A percentile compares a stretch with the other conserved stretches of the same genome.
These are phyloP conservation scores for Neurospora africana DNA, from an alignment of 495 filamentous ascomycete genomes.

Conservation along the genomic window DNA sequence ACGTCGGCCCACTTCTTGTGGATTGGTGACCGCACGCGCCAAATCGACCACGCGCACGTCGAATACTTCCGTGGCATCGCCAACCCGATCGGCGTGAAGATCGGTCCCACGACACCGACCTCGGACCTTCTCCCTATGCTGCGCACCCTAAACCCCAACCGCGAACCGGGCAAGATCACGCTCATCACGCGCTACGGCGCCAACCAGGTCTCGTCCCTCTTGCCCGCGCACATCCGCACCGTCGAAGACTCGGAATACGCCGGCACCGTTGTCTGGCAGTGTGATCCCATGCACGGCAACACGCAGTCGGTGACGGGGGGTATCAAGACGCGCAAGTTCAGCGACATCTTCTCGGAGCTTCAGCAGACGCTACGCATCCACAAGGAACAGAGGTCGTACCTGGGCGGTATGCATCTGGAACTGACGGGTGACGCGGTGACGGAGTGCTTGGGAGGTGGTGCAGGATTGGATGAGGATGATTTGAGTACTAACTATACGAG, in stretches of 20 bases:
- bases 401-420: constrained; percentile 92
- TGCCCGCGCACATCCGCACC: constrained; percentile 75
- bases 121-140: constrained; percentile 67
- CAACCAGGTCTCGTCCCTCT: constrained; percentile 53
- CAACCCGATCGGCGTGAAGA: constrained; percentile 93
- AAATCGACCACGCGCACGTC: constrained; percentile 83
- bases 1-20: constrained; percentile 97
- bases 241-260: constrained; percentile 60
- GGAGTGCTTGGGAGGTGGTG: constrained; percentile 88
- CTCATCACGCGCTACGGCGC: constrained; percentile 93
- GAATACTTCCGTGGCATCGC: constrained; percentile 95
- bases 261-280: constrained; percentile 87
- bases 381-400: constrained; percentile 64
- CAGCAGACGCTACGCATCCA: constrained; percentile 72
- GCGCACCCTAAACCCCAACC: constrained; percentile 69
- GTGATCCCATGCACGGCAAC: constrained; percentile 97
- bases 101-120: constrained; percentile 71
- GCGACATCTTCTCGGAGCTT: constrained; percentile 76
- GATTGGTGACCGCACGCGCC: constrained; percentile 94
- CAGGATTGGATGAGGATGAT: constrained; percentile 77
- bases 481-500: constrained; percentile 80
- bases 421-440: constrained; percentile 93
- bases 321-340: constrained; percentile 84
- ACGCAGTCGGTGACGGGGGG: constrained; percentile 57
- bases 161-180: constrained; percentile 82